Evolutionary conservation across 148 eudicot genomes (phyloP).

Genomic region (Polygonum aviculare): DNA sequence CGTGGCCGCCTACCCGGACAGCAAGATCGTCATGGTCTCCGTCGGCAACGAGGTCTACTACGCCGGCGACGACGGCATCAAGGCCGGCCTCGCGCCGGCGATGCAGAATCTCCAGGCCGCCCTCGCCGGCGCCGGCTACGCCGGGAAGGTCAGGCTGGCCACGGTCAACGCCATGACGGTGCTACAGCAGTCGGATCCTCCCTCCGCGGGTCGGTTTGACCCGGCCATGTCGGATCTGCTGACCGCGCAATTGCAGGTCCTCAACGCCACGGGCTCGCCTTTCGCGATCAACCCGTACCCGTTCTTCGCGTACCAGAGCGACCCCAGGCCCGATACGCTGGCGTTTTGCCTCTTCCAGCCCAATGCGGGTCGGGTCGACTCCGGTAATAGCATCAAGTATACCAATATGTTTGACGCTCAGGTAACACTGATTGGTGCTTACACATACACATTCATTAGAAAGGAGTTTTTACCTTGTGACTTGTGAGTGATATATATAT

Average conservation of each 20-base stretch:
- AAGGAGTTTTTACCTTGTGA: background rate
- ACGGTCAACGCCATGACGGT: constrained; percentile 50
- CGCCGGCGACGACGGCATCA: constrained; percentile 32
- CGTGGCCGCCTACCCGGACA: constrained; percentile 36
- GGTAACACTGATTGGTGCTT: constrained; percentile 10
- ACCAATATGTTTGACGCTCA: constrained; percentile 62
- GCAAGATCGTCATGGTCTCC: constrained; percentile 35
- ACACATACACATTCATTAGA: too few relatives aligned
- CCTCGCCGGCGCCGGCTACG: constrained; percentile 18
- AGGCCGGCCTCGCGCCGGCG: constrained; percentile 36
- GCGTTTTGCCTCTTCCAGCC: constrained; percentile 49
- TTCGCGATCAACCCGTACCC: constrained; percentile 52
- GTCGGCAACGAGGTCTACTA: constrained; percentile 53
- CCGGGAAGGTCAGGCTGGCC: constrained; percentile 38
- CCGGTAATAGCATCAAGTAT: constrained; percentile 39
- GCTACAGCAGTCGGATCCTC: constrained; percentile 38
- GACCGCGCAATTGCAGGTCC: constrained; percentile 30
- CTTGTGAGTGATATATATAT: too few relatives aligned
- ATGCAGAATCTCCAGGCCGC: constrained; percentile 38
- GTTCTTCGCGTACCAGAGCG: constrained; percentile 49
- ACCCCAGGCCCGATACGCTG: constrained; percentile 46
- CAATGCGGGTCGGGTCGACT: constrained; percentile 42
- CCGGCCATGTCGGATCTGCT: constrained; percentile 23
- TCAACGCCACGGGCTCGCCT: constrained; percentile 37
- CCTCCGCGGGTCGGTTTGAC: constrained; percentile 38